Evolutionary conservation across 176 grass and related monocot genomes (phyloP).

Genomic region (Zizania latifolia): DNA sequence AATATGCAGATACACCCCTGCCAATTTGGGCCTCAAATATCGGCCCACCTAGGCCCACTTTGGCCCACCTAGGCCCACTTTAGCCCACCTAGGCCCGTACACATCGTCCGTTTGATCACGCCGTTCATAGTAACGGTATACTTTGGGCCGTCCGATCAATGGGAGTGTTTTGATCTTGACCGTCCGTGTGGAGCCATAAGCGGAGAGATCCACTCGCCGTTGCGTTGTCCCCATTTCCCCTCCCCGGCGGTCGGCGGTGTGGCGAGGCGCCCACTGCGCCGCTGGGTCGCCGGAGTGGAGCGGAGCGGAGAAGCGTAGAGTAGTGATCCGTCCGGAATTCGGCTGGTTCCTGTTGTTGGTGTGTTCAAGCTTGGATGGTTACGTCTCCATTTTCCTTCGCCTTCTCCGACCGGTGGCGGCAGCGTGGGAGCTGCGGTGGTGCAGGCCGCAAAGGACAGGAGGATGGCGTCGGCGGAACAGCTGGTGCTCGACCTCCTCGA

Average conservation of each 20-base stretch:
- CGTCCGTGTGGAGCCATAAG: background rate
- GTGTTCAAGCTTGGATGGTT: background rate
- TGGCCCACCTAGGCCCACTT: background rate
- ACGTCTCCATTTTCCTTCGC: background rate
- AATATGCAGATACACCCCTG: conserved; percentile 9
- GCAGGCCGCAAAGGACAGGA: conserved; percentile 54
- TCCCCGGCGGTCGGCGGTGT: background rate
- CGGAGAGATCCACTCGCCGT: background rate
- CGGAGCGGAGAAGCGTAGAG: background rate
- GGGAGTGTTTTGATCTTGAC: background rate
- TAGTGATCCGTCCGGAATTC: background rate
- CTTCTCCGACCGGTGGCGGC: conserved; percentile 27
- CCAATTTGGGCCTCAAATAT: background rate
- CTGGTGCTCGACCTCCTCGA: conserved; percentile 92
- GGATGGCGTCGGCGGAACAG: conserved; percentile 84
- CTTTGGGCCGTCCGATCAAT: conserved; percentile 13
- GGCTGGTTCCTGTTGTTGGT: background rate
- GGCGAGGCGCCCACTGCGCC: background rate
- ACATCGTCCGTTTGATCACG: background rate
- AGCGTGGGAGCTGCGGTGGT: background rate
- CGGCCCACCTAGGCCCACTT: background rate
- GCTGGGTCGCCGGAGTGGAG: background rate
- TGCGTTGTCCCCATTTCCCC: background rate
- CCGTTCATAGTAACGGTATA: background rate
- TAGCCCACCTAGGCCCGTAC: background rate